Conservation (phyloP, 2,329 filamentous ascomycete species). For the Colletotrichum sp. region DNA sequence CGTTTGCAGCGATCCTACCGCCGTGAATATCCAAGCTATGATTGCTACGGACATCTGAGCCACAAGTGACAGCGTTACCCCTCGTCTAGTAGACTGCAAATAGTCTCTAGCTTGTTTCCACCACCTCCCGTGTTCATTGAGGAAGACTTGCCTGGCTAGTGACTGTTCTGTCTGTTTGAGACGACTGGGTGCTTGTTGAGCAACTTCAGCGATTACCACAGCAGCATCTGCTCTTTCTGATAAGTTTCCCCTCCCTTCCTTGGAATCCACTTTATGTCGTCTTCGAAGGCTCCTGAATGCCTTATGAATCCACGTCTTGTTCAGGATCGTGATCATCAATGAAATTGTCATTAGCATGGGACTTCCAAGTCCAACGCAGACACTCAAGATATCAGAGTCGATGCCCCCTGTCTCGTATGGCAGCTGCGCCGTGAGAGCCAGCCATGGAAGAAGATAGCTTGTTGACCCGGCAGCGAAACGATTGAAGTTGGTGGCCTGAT, state of each 20-base stretch:
- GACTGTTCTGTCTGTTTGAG: background rate
- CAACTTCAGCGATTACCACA: fast-evolving
- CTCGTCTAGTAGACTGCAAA: fast-evolving
- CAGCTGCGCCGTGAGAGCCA: background rate
- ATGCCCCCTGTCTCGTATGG: background rate
- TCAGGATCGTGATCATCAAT: fast-evolving
- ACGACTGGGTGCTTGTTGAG: background rate
- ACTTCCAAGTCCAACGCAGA: background rate
- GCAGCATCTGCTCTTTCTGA: background rate
- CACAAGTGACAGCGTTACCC: fast-evolving
- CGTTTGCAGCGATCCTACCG: background rate
- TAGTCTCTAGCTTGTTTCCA: fast-evolving
- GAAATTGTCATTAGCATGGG: background rate
- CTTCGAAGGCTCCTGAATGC: background rate
- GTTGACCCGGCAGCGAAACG: background rate
- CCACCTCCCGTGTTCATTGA: fast-evolving
- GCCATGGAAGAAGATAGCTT: background rate
- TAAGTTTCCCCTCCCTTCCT: background rate
- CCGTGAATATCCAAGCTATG: background rate
- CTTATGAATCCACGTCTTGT: background rate
- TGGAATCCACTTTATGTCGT: fast-evolving
- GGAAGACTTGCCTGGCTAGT: fast-evolving
- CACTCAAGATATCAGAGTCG: background rate
- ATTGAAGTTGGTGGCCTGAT: background rate
- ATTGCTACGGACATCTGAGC: fast-evolving